Evolutionary conservation across 1,139 yeast genomes (phyloP), one percentile per base, ranked within the genome.

Genomic region (Hyphopichia khmerensis): DNA sequence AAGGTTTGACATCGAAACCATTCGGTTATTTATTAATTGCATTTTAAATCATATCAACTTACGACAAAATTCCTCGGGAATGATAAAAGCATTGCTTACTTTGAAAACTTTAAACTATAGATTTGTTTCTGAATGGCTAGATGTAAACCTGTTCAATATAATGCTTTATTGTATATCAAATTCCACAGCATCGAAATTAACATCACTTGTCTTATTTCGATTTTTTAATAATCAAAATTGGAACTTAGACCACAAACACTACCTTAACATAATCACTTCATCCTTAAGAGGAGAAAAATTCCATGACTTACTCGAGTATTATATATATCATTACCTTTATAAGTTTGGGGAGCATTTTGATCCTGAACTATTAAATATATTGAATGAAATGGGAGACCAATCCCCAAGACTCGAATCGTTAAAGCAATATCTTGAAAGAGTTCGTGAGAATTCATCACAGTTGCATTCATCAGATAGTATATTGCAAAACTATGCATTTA

Each of bases 61-160:
- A 14, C 57, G 64, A 44, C 76, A 70, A 44, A 71, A 70, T 46
- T 65, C 67, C 39, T 55, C 69, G 0, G 75, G 69, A 0, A 49
- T 62, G 2, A 57, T 59, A 0, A 49, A 54, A 32, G 62, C 60
- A 0, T 49, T 72, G 11, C 40, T 45, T 3, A 50, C 50, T 5
- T 41, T 69, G 8, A 53, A 58, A 24, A 43, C 49, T 16, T 19
- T 53, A 15, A 57, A 65, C 36, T 42, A 51, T 0, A 37, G 45
- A 4, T 51, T 59, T 24, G 18, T 46, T 10, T 21, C 31, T 1
- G 53, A 57, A 11, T 63, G 67, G 66, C 50, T 71, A 2, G 56
- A 67, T 43, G 26, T 38, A 0, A 67, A 64, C 15, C 72, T 69
- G 68, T 56, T 53, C 40, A 48, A 60, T 34, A 65, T 72, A 9